Evolutionary conservation across 75 land plant genomes (phyloP).

Genomic region (Selaginella tamariscina): DNA sequence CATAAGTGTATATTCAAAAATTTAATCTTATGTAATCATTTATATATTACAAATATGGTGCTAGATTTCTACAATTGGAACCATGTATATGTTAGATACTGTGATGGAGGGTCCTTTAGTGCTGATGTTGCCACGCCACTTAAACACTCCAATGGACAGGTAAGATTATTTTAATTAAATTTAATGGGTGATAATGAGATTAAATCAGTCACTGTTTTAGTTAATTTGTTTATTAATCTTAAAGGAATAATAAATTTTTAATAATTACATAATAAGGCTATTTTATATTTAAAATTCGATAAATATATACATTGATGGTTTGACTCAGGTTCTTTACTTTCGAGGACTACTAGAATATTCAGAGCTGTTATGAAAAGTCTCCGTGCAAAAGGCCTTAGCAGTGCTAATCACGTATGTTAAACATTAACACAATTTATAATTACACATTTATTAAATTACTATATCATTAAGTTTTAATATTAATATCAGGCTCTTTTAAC

Average conservation of each 20-base stretch:
- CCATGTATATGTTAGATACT: conserved; percentile 61
- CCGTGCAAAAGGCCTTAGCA: not conserved
- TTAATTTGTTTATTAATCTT: too few species aligned
- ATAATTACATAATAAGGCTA: too few species aligned
- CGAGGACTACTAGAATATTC: not conserved
- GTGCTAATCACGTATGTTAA: not conserved
- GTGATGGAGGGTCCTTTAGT: conserved; percentile 89
- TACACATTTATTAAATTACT: not conserved
- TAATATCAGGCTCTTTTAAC: conserved; percentile 59
- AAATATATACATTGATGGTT: not conserved
- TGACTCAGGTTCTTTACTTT: not conserved
- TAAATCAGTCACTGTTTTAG: too few species aligned
- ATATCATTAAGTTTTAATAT: not conserved
- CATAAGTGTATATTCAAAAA: not conserved
- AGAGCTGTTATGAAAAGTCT: not conserved
- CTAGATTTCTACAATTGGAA: conserved; percentile 93
- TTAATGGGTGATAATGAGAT: too few species aligned
- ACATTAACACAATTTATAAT: too few species aligned
- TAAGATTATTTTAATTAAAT: not conserved
- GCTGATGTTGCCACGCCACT: conserved; percentile 33
- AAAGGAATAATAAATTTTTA: too few species aligned
- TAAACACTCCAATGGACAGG: not conserved
- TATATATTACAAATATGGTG: not conserved
- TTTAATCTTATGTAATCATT: too few species aligned
- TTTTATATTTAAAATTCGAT: too few species aligned